phyloP scores from a whole-genome alignment of 1,139 yeast species.

The Spencermartinsiella ligniputridi region DNA sequence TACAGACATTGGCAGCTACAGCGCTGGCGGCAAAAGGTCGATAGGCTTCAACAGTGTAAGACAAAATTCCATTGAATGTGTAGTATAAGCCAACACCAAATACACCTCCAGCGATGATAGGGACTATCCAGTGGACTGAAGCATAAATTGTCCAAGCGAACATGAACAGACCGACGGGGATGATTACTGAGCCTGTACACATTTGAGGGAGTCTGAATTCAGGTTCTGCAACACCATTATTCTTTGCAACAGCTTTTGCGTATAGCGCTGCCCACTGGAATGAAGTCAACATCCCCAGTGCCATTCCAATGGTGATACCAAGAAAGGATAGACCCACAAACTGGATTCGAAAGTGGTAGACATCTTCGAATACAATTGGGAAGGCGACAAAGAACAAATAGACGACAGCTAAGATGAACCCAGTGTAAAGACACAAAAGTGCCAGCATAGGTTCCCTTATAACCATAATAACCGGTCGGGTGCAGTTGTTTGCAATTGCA shows the following conservation, averaged over 20 bases:
- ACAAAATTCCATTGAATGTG: slow-evolving; percentile 45
- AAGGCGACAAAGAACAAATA: slow-evolving; percentile 61
- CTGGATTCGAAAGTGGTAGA: slow-evolving; percentile 41
- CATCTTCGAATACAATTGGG: slow-evolving; percentile 50
- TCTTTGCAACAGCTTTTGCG: slow-evolving; percentile 13
- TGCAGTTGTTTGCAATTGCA: slow-evolving; percentile 40
- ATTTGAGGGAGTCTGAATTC: slow-evolving; percentile 73
- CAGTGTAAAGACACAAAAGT: slow-evolving; percentile 58
- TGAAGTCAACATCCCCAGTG: slow-evolving; percentile 23
- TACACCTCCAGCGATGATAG: slow-evolving; percentile 58
- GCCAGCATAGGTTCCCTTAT: slow-evolving; percentile 59
- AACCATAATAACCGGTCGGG: slow-evolving; percentile 52
- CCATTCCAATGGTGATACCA: slow-evolving; percentile 47
- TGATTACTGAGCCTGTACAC: slow-evolving; percentile 40
- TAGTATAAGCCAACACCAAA: slow-evolving; percentile 55
- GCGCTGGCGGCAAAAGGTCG: slow-evolving; percentile 61
- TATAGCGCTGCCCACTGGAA: slow-evolving; percentile 17
- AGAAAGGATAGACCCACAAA: slow-evolving; percentile 49
- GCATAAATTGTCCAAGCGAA: slow-evolving; percentile 70
- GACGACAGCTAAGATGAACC: slow-evolving; percentile 54
- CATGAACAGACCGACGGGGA: slow-evolving; percentile 62
- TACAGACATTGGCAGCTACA: slow-evolving; percentile 63
- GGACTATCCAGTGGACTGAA: slow-evolving; percentile 74
- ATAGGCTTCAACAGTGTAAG: slow-evolving; percentile 55
- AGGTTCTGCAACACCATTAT: slow-evolving; percentile 31